A percentile compares a stretch with the other conserved stretches of the same genome.
These are phyloP conservation scores for Fusarium siculi DNA, from an alignment of 2,329 filamentous ascomycete genomes.

Conservation along the genomic window DNA sequence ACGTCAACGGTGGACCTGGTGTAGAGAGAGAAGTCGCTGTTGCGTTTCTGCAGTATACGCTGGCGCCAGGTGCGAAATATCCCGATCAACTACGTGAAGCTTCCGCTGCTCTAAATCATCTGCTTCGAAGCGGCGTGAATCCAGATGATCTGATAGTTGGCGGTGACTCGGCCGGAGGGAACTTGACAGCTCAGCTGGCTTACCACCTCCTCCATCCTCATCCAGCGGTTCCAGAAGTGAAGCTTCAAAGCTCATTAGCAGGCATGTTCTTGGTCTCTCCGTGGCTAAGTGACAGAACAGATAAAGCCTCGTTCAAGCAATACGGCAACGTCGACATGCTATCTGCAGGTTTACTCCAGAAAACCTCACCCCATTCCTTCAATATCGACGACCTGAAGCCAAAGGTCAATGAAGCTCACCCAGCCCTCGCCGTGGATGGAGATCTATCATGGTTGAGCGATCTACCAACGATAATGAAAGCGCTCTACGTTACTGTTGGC, in stretches of 20 bases:
- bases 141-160: background rate
- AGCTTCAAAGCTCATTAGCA: background rate
- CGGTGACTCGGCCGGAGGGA: background rate
- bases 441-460: background rate
- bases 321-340: background rate
- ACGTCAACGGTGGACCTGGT: background rate
- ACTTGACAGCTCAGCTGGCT: background rate
- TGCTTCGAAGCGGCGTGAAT: background rate
- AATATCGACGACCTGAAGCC: accelerated
- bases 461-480: accelerated
- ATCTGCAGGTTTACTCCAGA: background rate
- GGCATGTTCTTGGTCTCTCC: background rate
- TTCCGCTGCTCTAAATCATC: accelerated
- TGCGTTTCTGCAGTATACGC: background rate
- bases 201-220: background rate
- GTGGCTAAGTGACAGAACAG: background rate
- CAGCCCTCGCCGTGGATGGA: background rate
- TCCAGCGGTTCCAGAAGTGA: background rate
- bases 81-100: background rate
- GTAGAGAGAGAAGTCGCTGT: background rate
- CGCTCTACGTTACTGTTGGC: background rate
- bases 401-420: background rate
- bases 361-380: background rate
- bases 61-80: background rate
- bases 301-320: accelerated